Conservation (phyloP, 2,329 filamentous ascomycete species). For the Emergomyces orientalis region DNA sequence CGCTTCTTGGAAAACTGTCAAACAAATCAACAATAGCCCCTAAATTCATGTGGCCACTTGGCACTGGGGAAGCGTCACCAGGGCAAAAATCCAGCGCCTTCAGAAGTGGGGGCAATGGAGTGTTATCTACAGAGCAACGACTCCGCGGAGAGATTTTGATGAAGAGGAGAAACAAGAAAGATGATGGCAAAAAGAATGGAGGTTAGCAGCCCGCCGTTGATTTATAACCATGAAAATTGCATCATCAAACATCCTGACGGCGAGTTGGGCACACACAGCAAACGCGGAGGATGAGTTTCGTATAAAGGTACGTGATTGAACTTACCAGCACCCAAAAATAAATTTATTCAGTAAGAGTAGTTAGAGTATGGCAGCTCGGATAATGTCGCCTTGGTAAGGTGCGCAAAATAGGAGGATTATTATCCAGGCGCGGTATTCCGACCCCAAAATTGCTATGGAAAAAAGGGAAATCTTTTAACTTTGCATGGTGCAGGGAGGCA, state of each 20-base stretch:
- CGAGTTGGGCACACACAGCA: background rate
- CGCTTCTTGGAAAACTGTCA: too few species aligned
- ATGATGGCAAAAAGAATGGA: too few species aligned
- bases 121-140: background rate
- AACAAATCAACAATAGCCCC: too few species aligned
- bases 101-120: background rate
- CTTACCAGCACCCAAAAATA: slow-evolving; percentile 57
- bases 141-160: background rate
- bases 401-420: slow-evolving; percentile 66
- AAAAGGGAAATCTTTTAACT: slow-evolving; percentile 54
- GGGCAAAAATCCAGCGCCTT: background rate
- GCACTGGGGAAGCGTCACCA: background rate
- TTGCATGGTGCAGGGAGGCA: too few species aligned
- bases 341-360: slow-evolving; percentile 53
- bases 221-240: too few species aligned
- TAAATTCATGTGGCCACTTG: too few species aligned
- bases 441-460: slow-evolving; percentile 59
- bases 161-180: background rate
- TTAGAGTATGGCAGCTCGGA: slow-evolving; percentile 58
- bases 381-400: slow-evolving; percentile 55
- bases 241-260: too few species aligned
- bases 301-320: too few species aligned
- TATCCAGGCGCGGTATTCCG: slow-evolving; percentile 34
- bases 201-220: too few species aligned
- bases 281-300: background rate